Conservation (phyloP, 2,329 filamentous ascomycete genomes). For the Alternaria panax region DNA sequence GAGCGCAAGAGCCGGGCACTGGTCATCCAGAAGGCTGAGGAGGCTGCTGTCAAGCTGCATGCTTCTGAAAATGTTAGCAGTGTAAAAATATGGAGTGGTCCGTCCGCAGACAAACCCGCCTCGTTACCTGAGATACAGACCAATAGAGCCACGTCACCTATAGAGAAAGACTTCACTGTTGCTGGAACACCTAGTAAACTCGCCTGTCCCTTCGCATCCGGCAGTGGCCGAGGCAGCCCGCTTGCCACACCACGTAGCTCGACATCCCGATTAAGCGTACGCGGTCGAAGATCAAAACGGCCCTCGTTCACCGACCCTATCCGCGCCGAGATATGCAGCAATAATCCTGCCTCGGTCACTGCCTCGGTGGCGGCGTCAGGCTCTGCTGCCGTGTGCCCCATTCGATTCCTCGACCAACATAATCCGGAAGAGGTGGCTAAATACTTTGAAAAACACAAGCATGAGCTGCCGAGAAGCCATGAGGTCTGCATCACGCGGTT, state of each 20-base stretch:
- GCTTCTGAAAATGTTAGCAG: conserved; percentile 32
- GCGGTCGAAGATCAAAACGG: conserved; percentile 49
- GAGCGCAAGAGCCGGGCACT: conserved; percentile 44
- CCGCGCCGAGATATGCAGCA: conserved; percentile 51
- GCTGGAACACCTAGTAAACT: conserved; percentile 80
- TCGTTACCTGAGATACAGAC: conserved; percentile 33
- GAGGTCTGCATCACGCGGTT: conserved; percentile 91
- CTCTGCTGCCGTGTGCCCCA: conserved; percentile 77
- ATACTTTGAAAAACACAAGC: conserved; percentile 95
- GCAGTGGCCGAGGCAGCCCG: conserved; percentile 55
- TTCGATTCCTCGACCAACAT: conserved; percentile 90
- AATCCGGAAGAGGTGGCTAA: conserved; percentile 91
- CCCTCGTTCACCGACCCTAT: conserved; percentile 54
- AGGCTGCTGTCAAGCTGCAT: conserved; percentile 39
- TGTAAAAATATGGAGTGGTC: conserved; percentile 54
- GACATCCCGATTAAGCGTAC: conserved; percentile 47
- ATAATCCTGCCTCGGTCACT: conserved; percentile 57
- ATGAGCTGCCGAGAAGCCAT: conserved; percentile 91
- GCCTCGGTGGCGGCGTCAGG: conserved; percentile 51
- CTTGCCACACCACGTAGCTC: conserved; percentile 54
- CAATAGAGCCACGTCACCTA: conserved; percentile 51
- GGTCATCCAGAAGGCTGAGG: conserved; percentile 46
- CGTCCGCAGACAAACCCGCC: conserved; percentile 41
- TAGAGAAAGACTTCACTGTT: conserved; percentile 92
- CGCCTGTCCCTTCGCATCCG: conserved; percentile 77